Base-by-base conservation (phyloP, 371 early-diverging fungal species). In the Mortierella sp. region DNA sequence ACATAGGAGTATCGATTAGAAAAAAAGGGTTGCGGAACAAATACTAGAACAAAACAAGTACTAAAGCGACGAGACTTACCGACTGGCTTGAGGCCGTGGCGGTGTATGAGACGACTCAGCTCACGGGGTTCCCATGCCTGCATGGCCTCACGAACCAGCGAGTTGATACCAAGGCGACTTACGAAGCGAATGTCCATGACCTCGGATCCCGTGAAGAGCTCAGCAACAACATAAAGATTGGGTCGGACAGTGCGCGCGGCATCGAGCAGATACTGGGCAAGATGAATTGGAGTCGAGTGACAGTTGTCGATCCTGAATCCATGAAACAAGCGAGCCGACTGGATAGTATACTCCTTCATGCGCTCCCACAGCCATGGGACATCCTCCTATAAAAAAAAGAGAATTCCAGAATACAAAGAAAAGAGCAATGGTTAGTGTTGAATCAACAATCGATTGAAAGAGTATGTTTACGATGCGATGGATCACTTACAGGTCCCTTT, bases 301-400 rank as follows among this genome's bases (percentile, higher is more conserved):
- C 99, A 98, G 79, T 99, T 99, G 87, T 99, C 99, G 71, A 99
- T 98, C 44, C 99, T 93, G 86, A 99, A 95, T 13, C 98, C 99
- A 64, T 98, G 93, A 88, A 99, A 99, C 19, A 95, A 83, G 3
- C 89, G 85, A 0, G 99, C 99, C 86, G 97, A 94, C 55, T 89
- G 91, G 64, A 93, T 87, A 0, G 99, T 98, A 85, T 99, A 99
- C 48, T 88, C 88, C 24, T 87, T 89, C 95, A 96, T 96, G 70
- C 98, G 97, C 26, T 94, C 88, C 99, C 99, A 99, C 43, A 99
- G 88, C 96, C 97, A 98, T 34, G 97, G 97, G 47, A 93, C 96
- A 76, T 97, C 97, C 40, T 92, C 91, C 90, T 90, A 70, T 37
- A 53, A 40, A 13, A 53, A 9, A 14, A 43, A 63, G 50, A n/a